phyloP scores from a whole-genome alignment of 2,329 filamentous ascomycete species.

The Monosporascus cannonballus region DNA sequence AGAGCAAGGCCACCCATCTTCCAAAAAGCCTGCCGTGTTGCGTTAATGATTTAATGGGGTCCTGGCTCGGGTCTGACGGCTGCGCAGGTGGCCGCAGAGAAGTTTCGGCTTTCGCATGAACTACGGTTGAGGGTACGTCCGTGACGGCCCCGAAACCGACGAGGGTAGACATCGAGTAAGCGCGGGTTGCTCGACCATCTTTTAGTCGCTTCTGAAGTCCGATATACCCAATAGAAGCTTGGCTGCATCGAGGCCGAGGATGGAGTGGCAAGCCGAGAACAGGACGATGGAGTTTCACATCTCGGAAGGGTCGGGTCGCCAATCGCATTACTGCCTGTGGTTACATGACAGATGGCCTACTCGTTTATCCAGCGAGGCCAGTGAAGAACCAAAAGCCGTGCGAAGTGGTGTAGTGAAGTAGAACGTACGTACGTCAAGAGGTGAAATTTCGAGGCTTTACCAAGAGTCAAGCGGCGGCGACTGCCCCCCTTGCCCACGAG shows the following conservation, averaged over 20 bases:
- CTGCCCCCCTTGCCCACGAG: too few species aligned
- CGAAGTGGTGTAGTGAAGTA: background rate
- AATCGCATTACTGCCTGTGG: conserved; percentile 27
- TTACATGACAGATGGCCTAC: conserved; percentile 17
- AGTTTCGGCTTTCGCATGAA: conserved; percentile 2
- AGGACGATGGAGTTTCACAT: conserved; percentile 24
- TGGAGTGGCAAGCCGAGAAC: conserved; percentile 10
- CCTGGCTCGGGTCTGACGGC: conserved; percentile 2
- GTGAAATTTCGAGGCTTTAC: background rate
- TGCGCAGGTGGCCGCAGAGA: conserved; percentile 1
- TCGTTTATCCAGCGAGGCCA: background rate
- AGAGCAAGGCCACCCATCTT: conserved; percentile 20
- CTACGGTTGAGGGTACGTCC: conserved; percentile 10
- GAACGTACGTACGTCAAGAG: background rate
- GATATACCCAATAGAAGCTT: background rate
- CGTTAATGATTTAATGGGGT: conserved; percentile 6
- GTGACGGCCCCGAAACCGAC: conserved; percentile 7
- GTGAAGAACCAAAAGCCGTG: background rate
- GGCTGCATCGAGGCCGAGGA: conserved; percentile 6
- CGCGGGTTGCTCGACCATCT: conserved; percentile 4
- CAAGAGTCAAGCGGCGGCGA: too few species aligned
- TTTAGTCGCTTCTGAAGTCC: background rate
- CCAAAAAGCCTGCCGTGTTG: conserved; percentile 16
- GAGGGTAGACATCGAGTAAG: conserved; percentile 9
- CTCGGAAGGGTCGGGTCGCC: conserved; percentile 21